These are phyloP conservation scores for Cylindrodendrum hubeiense DNA, from an alignment of 2,329 filamentous ascomycete genomes.

Conservation along the genomic window DNA sequence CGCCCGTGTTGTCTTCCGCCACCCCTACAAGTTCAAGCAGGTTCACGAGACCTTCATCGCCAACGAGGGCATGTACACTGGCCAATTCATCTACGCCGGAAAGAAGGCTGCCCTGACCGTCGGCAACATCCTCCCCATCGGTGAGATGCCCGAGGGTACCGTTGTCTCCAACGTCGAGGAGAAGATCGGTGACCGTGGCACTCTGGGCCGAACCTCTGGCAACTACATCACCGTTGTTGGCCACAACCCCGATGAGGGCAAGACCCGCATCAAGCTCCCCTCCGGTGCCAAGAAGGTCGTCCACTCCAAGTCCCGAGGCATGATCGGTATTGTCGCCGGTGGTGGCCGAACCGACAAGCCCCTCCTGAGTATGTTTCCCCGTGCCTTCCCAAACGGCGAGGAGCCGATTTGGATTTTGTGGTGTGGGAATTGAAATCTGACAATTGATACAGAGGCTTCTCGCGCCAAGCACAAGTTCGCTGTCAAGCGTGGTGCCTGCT, in stretches of 20 bases:
- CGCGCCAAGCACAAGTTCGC: slow-evolving; percentile 99
- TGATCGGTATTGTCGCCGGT: slow-evolving; percentile 99
- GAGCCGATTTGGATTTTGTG: neutral
- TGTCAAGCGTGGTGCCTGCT: slow-evolving; percentile 99
- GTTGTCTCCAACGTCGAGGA: slow-evolving; percentile 99
- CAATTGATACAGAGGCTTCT: slow-evolving; percentile 81
- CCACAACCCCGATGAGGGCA: slow-evolving; percentile 99
- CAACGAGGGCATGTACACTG: slow-evolving; percentile 99
- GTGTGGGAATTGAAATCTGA: slow-evolving; percentile 54
- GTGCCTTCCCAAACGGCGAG: neutral
- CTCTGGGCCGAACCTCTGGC: slow-evolving; percentile 95
- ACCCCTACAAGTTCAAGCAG: slow-evolving; percentile 98
- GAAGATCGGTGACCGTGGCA: slow-evolving; percentile 97
- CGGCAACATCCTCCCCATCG: slow-evolving; percentile 96
- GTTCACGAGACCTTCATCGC: slow-evolving; percentile 99
- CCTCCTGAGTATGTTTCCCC: slow-evolving; percentile 81
- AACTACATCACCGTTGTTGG: slow-evolving; percentile 99
- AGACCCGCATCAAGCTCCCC: slow-evolving; percentile 99
- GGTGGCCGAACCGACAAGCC: slow-evolving; percentile 99
- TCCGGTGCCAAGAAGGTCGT: slow-evolving; percentile 99
- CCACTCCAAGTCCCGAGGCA: slow-evolving; percentile 90
- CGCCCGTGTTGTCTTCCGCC: slow-evolving; percentile 95
- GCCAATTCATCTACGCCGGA: slow-evolving; percentile 99
- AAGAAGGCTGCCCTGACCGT: slow-evolving; percentile 98
- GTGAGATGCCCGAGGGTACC: slow-evolving; percentile 97